phyloP scores from a whole-genome alignment of 805 yeast species.

The Cyberlindnera amylophila region DNA sequence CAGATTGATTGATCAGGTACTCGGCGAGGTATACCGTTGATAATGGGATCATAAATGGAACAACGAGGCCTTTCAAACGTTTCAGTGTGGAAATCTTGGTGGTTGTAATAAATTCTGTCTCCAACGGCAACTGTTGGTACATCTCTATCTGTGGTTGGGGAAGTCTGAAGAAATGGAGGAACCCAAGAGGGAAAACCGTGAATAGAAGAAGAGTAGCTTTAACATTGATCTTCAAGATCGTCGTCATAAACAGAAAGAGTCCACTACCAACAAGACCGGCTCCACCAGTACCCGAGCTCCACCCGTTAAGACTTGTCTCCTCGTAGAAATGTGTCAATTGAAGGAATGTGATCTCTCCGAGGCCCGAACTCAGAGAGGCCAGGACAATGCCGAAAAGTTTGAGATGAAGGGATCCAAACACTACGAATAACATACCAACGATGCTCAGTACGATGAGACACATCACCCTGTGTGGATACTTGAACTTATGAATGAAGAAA shows the following conservation, averaged over 20 bases:
- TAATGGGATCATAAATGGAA: constrained; percentile 80
- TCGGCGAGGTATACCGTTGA: constrained; percentile 81
- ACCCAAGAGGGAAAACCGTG: constrained; percentile 51
- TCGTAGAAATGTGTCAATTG: constrained; percentile 79
- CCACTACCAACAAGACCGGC: constrained; percentile 89
- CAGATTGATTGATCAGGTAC: constrained; percentile 86
- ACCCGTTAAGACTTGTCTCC: constrained; percentile 66
- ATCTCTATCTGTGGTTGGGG: constrained; percentile 13
- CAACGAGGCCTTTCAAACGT: constrained; percentile 40
- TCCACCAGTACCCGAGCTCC: constrained; percentile 94
- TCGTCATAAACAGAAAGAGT: constrained; percentile 65
- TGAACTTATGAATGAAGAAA: constrained; percentile 64
- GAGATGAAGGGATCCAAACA: constrained; percentile 31
- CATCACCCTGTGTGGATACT: constrained; percentile 53
- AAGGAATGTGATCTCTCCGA: constrained; percentile 87
- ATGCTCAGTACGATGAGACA: constrained; percentile 55
- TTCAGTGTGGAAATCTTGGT: constrained; percentile 1
- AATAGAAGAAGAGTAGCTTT: constrained; percentile 54
- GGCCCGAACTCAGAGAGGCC: constrained; percentile 82
- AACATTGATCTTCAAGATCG: constrained; percentile 56
- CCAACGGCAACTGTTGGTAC: not conserved
- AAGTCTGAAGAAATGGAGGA: constrained; percentile 36
- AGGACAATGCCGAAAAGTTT: constrained; percentile 66
- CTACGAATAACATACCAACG: constrained; percentile 69
- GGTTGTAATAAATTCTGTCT: not conserved